phyloP scores from a whole-genome alignment of 1,284 basidiomycete genomes.

The Cutaneotrichosporon daszewskae region DNA sequence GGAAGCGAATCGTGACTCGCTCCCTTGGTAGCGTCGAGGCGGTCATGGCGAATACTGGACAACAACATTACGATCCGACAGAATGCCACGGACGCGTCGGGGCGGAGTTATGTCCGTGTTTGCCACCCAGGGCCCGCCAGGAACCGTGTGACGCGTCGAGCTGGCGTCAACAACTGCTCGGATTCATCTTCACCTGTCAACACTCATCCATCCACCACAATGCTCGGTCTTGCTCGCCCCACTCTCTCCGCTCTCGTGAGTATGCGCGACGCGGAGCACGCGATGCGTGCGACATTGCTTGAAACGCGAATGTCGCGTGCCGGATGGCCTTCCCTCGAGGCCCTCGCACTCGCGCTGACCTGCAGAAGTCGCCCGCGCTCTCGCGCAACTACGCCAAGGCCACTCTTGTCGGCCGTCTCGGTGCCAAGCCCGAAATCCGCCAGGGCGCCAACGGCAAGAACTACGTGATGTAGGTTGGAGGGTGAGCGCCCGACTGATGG shows the following conservation, averaged over 20 bases:
- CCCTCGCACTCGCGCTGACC: constrained; percentile 3
- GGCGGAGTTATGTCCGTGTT: too few species aligned
- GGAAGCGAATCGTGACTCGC: constrained; percentile 23
- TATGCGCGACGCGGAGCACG: not conserved
- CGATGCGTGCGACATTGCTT: too few species aligned
- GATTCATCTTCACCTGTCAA: too few species aligned
- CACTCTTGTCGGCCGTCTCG: constrained; percentile 39
- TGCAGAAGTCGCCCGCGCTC: constrained; percentile 10
- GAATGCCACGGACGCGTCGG: not conserved
- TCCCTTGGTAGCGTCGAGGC: constrained; percentile 12
- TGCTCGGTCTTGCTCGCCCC: too few species aligned
- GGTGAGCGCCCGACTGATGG: not conserved
- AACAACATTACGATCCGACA: constrained; percentile 1
- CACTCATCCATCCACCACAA: too few species aligned
- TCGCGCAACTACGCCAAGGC: constrained; percentile 27
- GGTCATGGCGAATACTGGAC: not conserved
- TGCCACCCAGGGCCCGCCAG: too few species aligned
- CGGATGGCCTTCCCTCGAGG: too few species aligned
- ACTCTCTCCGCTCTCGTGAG: constrained; percentile 14
- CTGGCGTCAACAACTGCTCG: too few species aligned
- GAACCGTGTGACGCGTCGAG: too few species aligned
- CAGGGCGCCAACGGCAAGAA: constrained; percentile 22
- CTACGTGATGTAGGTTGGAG: constrained; percentile 28
- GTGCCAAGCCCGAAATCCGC: constrained; percentile 28
- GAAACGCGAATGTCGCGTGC: too few species aligned